Evolutionary conservation across 2,329 filamentous ascomycete species (phyloP), one percentile per base, ranked within the genome.

Genomic region (Macrophomina tecta): DNA sequence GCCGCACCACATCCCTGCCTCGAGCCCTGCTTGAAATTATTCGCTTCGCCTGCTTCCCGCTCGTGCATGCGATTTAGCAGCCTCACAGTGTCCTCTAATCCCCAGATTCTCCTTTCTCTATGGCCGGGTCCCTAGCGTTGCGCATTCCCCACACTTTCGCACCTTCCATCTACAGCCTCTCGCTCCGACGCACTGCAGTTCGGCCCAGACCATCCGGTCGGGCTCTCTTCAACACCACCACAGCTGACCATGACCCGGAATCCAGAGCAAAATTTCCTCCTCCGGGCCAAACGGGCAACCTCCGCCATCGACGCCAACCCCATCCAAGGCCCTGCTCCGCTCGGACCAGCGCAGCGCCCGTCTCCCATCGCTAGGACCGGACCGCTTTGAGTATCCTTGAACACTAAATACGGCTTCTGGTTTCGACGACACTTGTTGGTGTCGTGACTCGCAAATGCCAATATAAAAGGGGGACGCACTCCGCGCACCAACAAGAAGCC

Each of bases 101-200:
- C 58, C 45, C 45, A 45, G 58, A 62, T 40, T 38, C 3, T 49
- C 7, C n/a, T 42, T 49, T 18, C 16, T 18, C 14, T 62, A 16
- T 18, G 30, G 9, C 16, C 18, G 45, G 42, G 30, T 28, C 40
- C 58, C 38, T 60, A 46, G 42, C 9, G 32, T 18, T 32, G 11
- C 12, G n/a, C n/a, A 36, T 49, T 62, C 58, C 45, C 45, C 58
- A 60, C 56, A 60, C 30, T 38, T 38, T 62, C 42, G 28, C 58
- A 62, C 58, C 58, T 62, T 62, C 58, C 58, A 18, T 49, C 42
- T 62, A n/a, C 45, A 51, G 58, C 42, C 5, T n/a, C 7, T 49
- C 58, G 58, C 58, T 62, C 58, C 58, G 58, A 49, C 32, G 58
- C 58, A 4, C 23, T 7, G 23, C 23, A 23, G 23, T 45, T 58